These are phyloP conservation scores for Fusarium clavum DNA, from an alignment of 2,329 filamentous ascomycete genomes.

Conservation along the genomic window DNA sequence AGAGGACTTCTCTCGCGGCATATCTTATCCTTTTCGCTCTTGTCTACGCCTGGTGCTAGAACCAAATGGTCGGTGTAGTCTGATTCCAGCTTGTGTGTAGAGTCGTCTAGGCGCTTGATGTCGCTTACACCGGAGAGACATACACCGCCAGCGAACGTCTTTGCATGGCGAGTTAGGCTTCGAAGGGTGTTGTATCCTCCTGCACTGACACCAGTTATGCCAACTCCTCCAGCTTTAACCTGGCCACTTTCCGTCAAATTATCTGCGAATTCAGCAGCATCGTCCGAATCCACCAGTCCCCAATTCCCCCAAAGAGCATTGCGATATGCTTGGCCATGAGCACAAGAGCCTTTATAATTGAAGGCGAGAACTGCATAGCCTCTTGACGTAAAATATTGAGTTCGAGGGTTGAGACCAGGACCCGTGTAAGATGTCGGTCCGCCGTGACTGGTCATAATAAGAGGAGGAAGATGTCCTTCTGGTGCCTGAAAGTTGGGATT, in stretches of 20 bases:
- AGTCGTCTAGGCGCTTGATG: slow-evolving; percentile 57
- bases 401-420: slow-evolving; percentile 57
- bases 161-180: slow-evolving; percentile 59
- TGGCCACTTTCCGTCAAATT: slow-evolving; percentile 54
- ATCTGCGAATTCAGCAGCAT: slow-evolving; percentile 60
- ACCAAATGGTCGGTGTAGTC: slow-evolving; percentile 62
- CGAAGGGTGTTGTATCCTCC: slow-evolving; percentile 67
- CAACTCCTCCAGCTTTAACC: slow-evolving; percentile 54
- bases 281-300: slow-evolving; percentile 63
- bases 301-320: slow-evolving; percentile 61
- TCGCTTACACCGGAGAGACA: slow-evolving; percentile 65
- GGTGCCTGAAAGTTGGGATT: slow-evolving; percentile 58
- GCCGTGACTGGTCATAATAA: slow-evolving; percentile 64
- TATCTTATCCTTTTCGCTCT: slow-evolving; percentile 55
- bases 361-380: slow-evolving; percentile 64
- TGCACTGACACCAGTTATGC: slow-evolving; percentile 63
- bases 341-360: slow-evolving; percentile 65
- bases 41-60: slow-evolving; percentile 49
- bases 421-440: slow-evolving; percentile 60
- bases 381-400: slow-evolving; percentile 65
- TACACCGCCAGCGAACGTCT: slow-evolving; percentile 61
- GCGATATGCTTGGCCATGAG: slow-evolving; percentile 63
- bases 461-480: slow-evolving; percentile 56
- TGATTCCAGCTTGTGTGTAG: slow-evolving; percentile 68
- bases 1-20: slow-evolving; percentile 62